Evolutionary conservation across 768 basidiomycete genomes (phyloP).

Genomic region (Boletus eberwhitei): DNA sequence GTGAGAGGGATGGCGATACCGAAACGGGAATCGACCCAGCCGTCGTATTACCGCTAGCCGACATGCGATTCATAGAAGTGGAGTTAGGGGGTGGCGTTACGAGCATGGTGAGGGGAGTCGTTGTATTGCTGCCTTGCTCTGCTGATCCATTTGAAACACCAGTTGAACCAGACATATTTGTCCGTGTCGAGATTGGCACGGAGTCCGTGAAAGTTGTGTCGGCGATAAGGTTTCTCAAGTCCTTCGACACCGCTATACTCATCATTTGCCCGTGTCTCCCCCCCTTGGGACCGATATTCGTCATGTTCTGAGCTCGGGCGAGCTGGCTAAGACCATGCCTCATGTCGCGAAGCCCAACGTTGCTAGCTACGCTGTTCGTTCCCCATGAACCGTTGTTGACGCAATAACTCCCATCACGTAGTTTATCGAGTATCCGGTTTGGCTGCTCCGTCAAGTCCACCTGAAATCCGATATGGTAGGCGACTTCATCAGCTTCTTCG

Average conservation of each 20-base stretch:
- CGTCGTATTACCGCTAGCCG: conserved; percentile 14
- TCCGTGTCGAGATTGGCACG: conserved; percentile 42
- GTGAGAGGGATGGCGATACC: conserved; percentile 33
- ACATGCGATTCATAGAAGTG: conserved; percentile 17
- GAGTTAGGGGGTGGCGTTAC: conserved; percentile 12
- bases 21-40: conserved; percentile 43
- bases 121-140: conserved; percentile 8
- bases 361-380: not conserved
- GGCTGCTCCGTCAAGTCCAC: conserved; percentile 90
- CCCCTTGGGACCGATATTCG: conserved; percentile 19
- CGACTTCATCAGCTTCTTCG: conserved; percentile 66
- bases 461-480: conserved; percentile 93
- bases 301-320: conserved; percentile 17
- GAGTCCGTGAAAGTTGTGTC: conserved; percentile 47
- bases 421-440: conserved; percentile 73
- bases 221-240: conserved; percentile 47
- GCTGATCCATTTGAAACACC: conserved; percentile 7
- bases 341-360: not conserved
- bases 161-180: conserved; percentile 34
- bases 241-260: conserved; percentile 45
- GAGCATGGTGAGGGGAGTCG: conserved; percentile 21
- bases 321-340: conserved; percentile 10
- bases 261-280: conserved; percentile 27
- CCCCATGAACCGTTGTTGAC: conserved; percentile 49
- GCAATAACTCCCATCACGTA: conserved; percentile 74